Evolutionary conservation across 345 rosid genomes (phyloP), one percentile per base, ranked within the genome.

Genomic region (Arabis hirsuta): DNA sequence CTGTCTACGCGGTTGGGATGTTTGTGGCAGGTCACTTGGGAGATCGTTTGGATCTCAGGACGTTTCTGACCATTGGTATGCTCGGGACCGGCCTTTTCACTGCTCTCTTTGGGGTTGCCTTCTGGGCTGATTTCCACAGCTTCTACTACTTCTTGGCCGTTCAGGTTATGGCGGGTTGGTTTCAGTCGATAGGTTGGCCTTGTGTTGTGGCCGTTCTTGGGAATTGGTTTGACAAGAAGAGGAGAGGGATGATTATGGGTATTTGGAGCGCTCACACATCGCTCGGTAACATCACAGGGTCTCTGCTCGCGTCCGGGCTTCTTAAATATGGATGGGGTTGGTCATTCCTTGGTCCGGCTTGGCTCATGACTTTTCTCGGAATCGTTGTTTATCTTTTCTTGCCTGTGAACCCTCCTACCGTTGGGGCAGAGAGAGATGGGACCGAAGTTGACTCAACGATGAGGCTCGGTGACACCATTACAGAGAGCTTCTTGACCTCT

Each of bases 101-200:
- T 54, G 86, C 87, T 9, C 80, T 95, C 9, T 95, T 90, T 44
- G 99, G 99, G 0, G 77, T 80, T 12, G 99, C 91, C 0, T 91
- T 84, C 26, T 95, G 97, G 97, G 87, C 81, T 27, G 76, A 84
- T 46, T 48, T 91, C 58, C 99, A 95, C 52, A 87, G 55, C 73
- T 88, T 87, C 73, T 88, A 84, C 80, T 91, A 84, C 54, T 95
- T 73, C 81, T 64, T 95, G 63, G 74, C 81, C 6, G 67, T 82
- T n/a, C 99, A 95, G 76, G 85, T 87, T 82, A 16, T 88, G 60
- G 91, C 96, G 0, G 99, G 96, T 43, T 76, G 87, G 83, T 89
- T 89, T 80, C 97, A 95, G 75, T 95, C 99, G 24, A 95, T 93
- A 13, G 97, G 99, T 7, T 91, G 99, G 99, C 99, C 99, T 71